Conservation (phyloP, 192 early-diverging fungal genomes). For the Umbelopsis sp. region DNA sequence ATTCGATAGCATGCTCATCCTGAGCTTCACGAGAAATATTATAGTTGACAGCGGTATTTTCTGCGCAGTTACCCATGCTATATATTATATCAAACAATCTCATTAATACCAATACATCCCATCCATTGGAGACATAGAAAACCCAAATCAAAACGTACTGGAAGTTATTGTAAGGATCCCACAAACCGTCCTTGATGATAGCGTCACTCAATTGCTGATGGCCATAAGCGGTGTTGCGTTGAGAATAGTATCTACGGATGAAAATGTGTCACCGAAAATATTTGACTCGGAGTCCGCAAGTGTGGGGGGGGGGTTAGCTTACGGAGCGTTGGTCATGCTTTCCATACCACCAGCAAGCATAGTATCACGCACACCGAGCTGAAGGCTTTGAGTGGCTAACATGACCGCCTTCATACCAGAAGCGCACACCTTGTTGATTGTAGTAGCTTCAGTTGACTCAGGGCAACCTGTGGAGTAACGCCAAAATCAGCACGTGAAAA, state of each 20-base stretch:
- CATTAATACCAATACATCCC: background rate
- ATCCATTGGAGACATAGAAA: too few species aligned
- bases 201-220: conserved; percentile 79
- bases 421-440: conserved; percentile 99
- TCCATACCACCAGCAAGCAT: conserved; percentile 97
- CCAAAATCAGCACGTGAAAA: conserved; percentile 6
- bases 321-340: conserved; percentile 95
- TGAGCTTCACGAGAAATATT: conserved; percentile 87
- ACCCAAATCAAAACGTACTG: conserved; percentile 46
- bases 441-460: conserved; percentile 87
- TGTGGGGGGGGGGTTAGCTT: conserved; percentile 28
- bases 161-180: conserved; percentile 95
- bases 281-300: background rate
- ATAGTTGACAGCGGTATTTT: conserved; percentile 87
- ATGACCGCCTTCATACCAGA: conserved; percentile 98
- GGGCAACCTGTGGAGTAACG: conserved; percentile 48
- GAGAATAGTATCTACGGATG: conserved; percentile 52
- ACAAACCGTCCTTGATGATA: conserved; percentile 95
- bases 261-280: conserved; percentile 13
- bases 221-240: conserved; percentile 72
- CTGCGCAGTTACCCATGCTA: conserved; percentile 72
- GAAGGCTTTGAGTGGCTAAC: conserved; percentile 84
- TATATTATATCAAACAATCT: background rate
- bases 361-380: conserved; percentile 73
- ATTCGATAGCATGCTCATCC: conserved; percentile 84